Evolutionary conservation across 2,329 filamentous ascomycete species (phyloP).

Genomic region (Nakataea oryzae): DNA sequence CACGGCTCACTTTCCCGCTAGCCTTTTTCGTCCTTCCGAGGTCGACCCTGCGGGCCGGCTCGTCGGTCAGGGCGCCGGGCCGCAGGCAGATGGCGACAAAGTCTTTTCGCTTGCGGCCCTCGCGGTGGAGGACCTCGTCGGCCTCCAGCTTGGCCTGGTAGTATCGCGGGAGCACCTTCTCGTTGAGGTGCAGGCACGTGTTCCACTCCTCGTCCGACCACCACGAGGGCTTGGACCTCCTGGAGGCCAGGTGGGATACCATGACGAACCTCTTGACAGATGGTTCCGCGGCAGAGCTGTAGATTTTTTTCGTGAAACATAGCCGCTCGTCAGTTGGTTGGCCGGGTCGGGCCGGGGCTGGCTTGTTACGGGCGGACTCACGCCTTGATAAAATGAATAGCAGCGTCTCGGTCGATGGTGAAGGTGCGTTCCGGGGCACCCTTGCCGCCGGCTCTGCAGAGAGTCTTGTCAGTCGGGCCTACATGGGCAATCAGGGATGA

Average conservation of each 20-base stretch:
- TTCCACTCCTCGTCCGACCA: slow-evolving; percentile 41
- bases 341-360: too few species aligned
- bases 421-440: slow-evolving; percentile 35
- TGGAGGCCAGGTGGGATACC: slow-evolving; percentile 49
- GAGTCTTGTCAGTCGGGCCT: not conserved
- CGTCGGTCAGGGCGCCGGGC: slow-evolving; percentile 36
- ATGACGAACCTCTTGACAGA: slow-evolving; percentile 52
- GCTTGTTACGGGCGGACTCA: not conserved
- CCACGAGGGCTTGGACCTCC: slow-evolving; percentile 41
- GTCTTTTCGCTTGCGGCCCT: slow-evolving; percentile 25
- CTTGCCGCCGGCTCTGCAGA: slow-evolving; percentile 40
- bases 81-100: slow-evolving; percentile 43
- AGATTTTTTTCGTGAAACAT: too few species aligned
- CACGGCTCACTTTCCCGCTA: slow-evolving; percentile 36
- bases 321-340: too few species aligned
- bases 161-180: slow-evolving; percentile 37
- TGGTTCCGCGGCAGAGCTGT: slow-evolving; percentile 34
- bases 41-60: slow-evolving; percentile 34
- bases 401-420: slow-evolving; percentile 50
- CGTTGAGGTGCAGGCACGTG: slow-evolving; percentile 25
- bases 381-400: slow-evolving; percentile 50
- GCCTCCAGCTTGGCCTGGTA: slow-evolving; percentile 51
- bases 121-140: slow-evolving; percentile 44
- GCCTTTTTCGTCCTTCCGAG: slow-evolving; percentile 32
- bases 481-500: not conserved